Conservation (phyloP, 495 filamentous ascomycete genomes). For the Xylaria bambusicola region DNA sequence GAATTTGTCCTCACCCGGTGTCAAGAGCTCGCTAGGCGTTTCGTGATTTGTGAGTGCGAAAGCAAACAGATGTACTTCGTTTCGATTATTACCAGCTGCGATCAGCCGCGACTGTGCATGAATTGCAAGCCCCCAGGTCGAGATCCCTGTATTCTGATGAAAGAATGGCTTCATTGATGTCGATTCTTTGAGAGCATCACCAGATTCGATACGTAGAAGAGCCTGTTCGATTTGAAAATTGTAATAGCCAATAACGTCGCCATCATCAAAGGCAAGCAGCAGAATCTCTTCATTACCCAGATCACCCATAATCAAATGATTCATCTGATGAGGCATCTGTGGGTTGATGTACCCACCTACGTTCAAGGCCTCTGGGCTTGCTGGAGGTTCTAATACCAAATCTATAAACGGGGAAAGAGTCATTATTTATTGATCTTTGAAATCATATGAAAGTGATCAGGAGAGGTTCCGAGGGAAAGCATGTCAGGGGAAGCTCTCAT, state of each 20-base stretch:
- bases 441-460: too few species aligned
- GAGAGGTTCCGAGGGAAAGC: not conserved
- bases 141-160: slow-evolving; percentile 68
- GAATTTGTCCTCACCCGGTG: too few species aligned
- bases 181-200: not conserved
- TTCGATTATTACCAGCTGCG: slow-evolving; percentile 75
- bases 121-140: slow-evolving; percentile 89
- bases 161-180: slow-evolving; percentile 58
- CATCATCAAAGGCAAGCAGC: slow-evolving; percentile 78
- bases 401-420: slow-evolving; percentile 25
- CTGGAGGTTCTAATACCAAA: slow-evolving; percentile 65
- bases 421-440: not conserved
- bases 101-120: slow-evolving; percentile 78
- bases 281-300: slow-evolving; percentile 81
- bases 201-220: slow-evolving; percentile 17
- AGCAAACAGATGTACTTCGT: slow-evolving; percentile 68
- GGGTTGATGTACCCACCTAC: slow-evolving; percentile 60
- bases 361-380: slow-evolving; percentile 41
- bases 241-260: slow-evolving; percentile 82
- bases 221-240: slow-evolving; percentile 48
- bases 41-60: slow-evolving; percentile 66
- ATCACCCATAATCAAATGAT: slow-evolving; percentile 75
- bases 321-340: slow-evolving; percentile 67
- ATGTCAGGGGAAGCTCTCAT: not conserved
- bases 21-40: too few species aligned